Conservation (phyloP, 192 early-diverging fungal species). For the Coemansia sp. region DNA sequence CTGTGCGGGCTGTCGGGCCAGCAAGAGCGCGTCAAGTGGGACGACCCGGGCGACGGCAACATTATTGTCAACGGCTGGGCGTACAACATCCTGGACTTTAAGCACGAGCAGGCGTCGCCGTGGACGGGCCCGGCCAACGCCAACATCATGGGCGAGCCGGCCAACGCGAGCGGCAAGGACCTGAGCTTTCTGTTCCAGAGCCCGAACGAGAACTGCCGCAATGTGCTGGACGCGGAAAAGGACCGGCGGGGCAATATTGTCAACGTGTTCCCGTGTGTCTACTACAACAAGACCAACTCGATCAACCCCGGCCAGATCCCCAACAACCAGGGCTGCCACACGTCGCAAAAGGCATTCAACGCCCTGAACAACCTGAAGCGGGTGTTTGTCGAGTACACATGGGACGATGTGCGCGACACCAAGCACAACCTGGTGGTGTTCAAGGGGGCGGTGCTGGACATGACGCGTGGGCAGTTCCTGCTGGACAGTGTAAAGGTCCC, state of each 20-base stretch:
- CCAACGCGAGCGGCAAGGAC: conserved; percentile 63
- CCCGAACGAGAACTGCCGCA: conserved; percentile 63
- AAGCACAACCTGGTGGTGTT: conserved; percentile 63
- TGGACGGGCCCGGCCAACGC: conserved; percentile 41
- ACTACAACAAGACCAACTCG: conserved; percentile 45
- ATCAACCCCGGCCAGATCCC: conserved; percentile 46
- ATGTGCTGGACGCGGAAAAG: conserved; percentile 35
- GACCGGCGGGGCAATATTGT: conserved; percentile 41
- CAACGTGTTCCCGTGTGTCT: conserved; percentile 72
- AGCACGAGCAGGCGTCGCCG: conserved; percentile 47
- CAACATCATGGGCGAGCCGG: conserved; percentile 52
- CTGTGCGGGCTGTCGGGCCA: conserved; percentile 51
- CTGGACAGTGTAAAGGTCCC: conserved; percentile 49
- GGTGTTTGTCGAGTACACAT: conserved; percentile 59
- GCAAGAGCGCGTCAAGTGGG: conserved; percentile 47
- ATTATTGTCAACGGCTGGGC: conserved; percentile 59
- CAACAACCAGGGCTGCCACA: conserved; percentile 58
- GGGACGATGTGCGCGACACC: conserved; percentile 57
- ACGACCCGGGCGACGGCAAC: conserved; percentile 51
- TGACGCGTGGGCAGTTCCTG: conserved; percentile 57
- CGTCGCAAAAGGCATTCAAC: conserved; percentile 40
- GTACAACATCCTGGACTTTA: conserved; percentile 56
- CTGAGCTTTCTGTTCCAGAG: conserved; percentile 74
- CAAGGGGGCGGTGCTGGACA: conserved; percentile 72
- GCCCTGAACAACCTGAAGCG: conserved; percentile 41